A percentile compares a stretch with the other conserved stretches of the same genome.
These are phyloP conservation scores for Calvatia gigantea DNA, from an alignment of 768 basidiomycete genomes.

Conservation along the genomic window DNA sequence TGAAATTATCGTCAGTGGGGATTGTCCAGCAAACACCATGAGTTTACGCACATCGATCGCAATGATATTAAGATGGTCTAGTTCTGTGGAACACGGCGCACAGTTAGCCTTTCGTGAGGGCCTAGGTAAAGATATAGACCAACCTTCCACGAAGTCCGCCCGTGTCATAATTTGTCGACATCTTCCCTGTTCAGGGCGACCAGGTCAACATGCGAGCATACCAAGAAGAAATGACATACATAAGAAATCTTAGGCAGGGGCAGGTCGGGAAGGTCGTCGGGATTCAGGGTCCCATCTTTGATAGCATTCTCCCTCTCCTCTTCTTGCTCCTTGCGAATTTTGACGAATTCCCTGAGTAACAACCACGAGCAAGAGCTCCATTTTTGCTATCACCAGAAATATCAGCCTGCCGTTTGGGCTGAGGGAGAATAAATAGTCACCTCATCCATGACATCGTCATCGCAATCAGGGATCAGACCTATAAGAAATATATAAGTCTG, in stretches of 20 bases:
- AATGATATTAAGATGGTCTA: slow-evolving; percentile 71
- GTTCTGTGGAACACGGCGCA: slow-evolving; percentile 35
- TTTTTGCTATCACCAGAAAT: slow-evolving; percentile 57
- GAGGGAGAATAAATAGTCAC: slow-evolving; percentile 32
- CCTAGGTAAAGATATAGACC: slow-evolving; percentile 15
- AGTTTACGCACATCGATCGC: slow-evolving; percentile 63
- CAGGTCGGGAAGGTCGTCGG: slow-evolving; percentile 35
- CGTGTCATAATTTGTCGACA: slow-evolving; percentile 83
- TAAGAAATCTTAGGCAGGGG: slow-evolving; percentile 64
- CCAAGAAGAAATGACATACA: slow-evolving; percentile 30
- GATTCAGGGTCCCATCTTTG: slow-evolving; percentile 30
- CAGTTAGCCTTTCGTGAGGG: neutral
- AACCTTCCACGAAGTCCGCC: slow-evolving; percentile 78
- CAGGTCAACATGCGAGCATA: neutral
- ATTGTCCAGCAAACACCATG: neutral
- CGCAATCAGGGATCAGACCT: slow-evolving; percentile 74
- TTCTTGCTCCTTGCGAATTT: slow-evolving; percentile 48
- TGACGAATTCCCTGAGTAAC: slow-evolving; percentile 70
- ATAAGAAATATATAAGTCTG: neutral
- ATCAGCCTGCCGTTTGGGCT: neutral
- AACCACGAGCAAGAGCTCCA: slow-evolving; percentile 83
- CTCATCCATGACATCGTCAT: slow-evolving; percentile 90
- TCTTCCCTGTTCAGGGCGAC: slow-evolving; percentile 40
- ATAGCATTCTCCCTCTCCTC: slow-evolving; percentile 35
- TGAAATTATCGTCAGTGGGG: slow-evolving; percentile 23